Percentiles rank a stretch among this genome's conserved stretches.
Evolutionary conservation across 2,329 filamentous ascomycete species (phyloP).

Genomic region (Fusarium caatingaense): DNA sequence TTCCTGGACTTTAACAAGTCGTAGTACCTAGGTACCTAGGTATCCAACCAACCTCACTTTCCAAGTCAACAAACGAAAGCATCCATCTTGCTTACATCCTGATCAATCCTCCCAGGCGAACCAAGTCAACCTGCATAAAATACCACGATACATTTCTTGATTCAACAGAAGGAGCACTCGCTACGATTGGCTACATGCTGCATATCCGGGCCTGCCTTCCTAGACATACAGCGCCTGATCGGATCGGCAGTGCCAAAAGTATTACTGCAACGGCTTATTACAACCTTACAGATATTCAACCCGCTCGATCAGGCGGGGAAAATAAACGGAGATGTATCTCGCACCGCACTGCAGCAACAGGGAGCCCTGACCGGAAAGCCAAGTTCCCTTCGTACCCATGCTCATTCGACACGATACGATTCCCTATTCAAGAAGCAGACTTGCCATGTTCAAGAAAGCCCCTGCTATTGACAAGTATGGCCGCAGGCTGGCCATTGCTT

Average conservation of each 20-base stretch:
- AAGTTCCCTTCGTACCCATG: constrained; percentile 7
- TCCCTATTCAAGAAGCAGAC: not conserved
- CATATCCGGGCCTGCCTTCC: not conserved
- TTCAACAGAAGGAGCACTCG: not conserved
- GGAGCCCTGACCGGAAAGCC: constrained; percentile 9
- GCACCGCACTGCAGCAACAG: constrained; percentile 3
- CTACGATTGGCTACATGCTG: not conserved
- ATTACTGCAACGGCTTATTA: constrained; percentile 20
- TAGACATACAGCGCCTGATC: constrained; percentile 30
- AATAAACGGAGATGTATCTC: constrained; percentile 26
- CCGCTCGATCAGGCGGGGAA: constrained; percentile 27
- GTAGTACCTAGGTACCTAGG: not conserved
- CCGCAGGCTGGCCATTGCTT: constrained; percentile 5
- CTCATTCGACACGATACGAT: not conserved
- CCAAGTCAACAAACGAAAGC: not conserved
- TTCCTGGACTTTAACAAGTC: not conserved
- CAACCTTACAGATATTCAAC: constrained; percentile 25
- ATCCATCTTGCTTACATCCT: not conserved
- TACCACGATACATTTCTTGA: not conserved
- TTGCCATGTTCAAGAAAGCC: constrained; percentile 3
- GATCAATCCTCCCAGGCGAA: not conserved
- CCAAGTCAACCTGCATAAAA: not conserved
- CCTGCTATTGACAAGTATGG: not conserved
- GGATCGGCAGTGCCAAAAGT: constrained; percentile 39
- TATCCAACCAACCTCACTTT: not conserved